Conservation (phyloP, 2,329 filamentous ascomycete species). For the Hypomyces perniciosus region DNA sequence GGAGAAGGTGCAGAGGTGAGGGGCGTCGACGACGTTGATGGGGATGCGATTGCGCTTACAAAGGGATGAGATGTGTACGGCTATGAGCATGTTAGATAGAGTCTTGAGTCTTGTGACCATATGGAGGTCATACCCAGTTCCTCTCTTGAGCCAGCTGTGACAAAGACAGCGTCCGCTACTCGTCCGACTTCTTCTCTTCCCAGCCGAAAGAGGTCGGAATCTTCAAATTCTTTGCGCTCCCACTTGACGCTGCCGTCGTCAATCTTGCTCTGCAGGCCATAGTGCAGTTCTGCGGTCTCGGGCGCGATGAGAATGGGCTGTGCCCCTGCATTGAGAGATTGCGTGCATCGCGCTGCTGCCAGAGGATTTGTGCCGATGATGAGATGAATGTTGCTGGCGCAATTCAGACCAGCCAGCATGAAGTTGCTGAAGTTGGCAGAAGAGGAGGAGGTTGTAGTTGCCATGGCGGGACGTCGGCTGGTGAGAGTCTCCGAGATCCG, state of each 20-base stretch:
- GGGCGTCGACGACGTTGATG: slow-evolving; percentile 85
- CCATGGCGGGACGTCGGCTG: slow-evolving; percentile 3
- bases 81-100: slow-evolving; percentile 30
- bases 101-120: neutral
- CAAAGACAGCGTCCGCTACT: slow-evolving; percentile 88
- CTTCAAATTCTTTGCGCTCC: slow-evolving; percentile 60
- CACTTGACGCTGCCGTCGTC: slow-evolving; percentile 62
- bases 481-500: slow-evolving; percentile 7
- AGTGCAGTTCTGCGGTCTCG: slow-evolving; percentile 52
- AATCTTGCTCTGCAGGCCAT: slow-evolving; percentile 55
- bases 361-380: slow-evolving; percentile 82
- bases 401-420: slow-evolving; percentile 67
- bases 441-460: neutral
- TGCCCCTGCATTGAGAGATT: slow-evolving; percentile 77
- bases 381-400: slow-evolving; percentile 67
- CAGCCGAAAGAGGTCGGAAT: slow-evolving; percentile 65
- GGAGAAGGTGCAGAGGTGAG: slow-evolving; percentile 81
- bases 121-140: slow-evolving; percentile 26
- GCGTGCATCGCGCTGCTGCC: slow-evolving; percentile 74
- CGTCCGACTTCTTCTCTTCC: slow-evolving; percentile 72
- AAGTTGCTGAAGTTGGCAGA: slow-evolving; percentile 6
- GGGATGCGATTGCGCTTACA: slow-evolving; percentile 80
- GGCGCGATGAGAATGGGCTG: slow-evolving; percentile 73
- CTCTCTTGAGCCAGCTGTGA: slow-evolving; percentile 56
- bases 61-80: slow-evolving; percentile 61